phyloP scores from a whole-genome alignment of 257 asterid genomes.

The Salvia hispanica region DNA sequence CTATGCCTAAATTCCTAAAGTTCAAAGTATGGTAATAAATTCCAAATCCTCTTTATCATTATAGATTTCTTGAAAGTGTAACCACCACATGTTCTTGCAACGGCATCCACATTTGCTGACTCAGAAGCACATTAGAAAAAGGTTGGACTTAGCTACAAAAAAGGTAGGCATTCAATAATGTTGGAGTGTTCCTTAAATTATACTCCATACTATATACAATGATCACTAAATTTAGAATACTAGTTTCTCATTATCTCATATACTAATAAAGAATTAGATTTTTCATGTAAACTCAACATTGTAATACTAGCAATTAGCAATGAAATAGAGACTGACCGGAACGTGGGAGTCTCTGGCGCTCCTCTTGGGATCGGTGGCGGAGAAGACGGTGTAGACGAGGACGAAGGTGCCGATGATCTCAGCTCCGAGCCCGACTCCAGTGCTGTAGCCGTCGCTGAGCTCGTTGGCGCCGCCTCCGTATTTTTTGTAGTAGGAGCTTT shows the following conservation, averaged over 20 bases:
- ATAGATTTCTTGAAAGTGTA: conserved; percentile 14
- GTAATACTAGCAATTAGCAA: too few species aligned
- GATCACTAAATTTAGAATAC: too few species aligned
- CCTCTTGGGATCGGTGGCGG: conserved; percentile 82
- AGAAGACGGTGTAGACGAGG: conserved; percentile 77
- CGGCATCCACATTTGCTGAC: conserved; percentile 20
- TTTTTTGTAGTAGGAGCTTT: conserved; percentile 39
- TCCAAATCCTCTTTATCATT: background rate
- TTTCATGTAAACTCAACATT: too few species aligned
- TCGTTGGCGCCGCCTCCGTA: conserved; percentile 64
- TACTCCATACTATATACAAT: too few species aligned
- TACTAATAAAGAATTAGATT: too few species aligned
- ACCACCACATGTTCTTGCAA: conserved; percentile 33
- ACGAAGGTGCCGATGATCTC: conserved; percentile 80
- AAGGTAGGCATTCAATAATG: conserved; percentile 4
- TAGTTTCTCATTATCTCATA: too few species aligned
- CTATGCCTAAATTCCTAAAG: background rate
- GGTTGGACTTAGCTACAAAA: background rate
- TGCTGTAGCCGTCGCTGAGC: conserved; percentile 45
- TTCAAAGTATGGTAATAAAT: conserved; percentile 13
- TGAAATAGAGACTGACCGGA: conserved; percentile 48
- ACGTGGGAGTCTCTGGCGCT: conserved; percentile 77
- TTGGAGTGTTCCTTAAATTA: too few species aligned
- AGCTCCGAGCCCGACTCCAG: conserved; percentile 54
- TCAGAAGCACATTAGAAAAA: conserved; percentile 15